phyloP scores from a whole-genome alignment of 805 yeast genomes.

The Barnettozyma siamensis region DNA sequence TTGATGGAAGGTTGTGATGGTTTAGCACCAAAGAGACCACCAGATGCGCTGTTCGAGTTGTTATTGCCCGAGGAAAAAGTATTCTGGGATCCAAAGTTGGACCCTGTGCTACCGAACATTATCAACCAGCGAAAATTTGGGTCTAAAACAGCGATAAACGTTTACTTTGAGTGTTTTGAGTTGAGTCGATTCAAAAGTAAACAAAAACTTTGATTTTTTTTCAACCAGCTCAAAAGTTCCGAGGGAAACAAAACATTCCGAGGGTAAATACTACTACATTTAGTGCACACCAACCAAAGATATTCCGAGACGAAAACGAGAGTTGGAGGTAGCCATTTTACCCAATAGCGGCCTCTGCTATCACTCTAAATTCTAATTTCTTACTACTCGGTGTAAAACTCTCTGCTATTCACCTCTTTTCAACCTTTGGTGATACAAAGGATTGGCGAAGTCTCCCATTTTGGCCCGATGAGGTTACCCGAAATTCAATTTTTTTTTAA shows the following conservation, averaged over 20 bases:
- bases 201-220: not conserved
- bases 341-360: too few relatives aligned
- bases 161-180: too few relatives aligned
- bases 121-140: too few relatives aligned
- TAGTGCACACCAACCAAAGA: too few relatives aligned
- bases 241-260: not conserved
- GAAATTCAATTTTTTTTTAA: slow-evolving; percentile 4
- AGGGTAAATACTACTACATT: too few relatives aligned
- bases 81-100: slow-evolving; percentile 10
- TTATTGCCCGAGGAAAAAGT: slow-evolving; percentile 4
- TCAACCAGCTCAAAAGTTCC: not conserved
- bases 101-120: slow-evolving; percentile 5
- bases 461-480: slow-evolving; percentile 18
- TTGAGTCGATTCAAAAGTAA: not conserved
- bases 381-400: too few relatives aligned
- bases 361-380: too few relatives aligned
- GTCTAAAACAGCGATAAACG: not conserved
- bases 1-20: slow-evolving; percentile 1
- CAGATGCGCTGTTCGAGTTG: slow-evolving; percentile 5
- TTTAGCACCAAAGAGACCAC: slow-evolving; percentile 13
- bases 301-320: too few relatives aligned
- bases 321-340: too few relatives aligned
- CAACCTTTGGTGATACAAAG: too few relatives aligned
- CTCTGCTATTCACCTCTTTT: too few relatives aligned
- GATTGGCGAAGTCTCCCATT: too few relatives aligned